phyloP scores from a whole-genome alignment of 2,329 filamentous ascomycete genomes.

The Claviceps spartinae region DNA sequence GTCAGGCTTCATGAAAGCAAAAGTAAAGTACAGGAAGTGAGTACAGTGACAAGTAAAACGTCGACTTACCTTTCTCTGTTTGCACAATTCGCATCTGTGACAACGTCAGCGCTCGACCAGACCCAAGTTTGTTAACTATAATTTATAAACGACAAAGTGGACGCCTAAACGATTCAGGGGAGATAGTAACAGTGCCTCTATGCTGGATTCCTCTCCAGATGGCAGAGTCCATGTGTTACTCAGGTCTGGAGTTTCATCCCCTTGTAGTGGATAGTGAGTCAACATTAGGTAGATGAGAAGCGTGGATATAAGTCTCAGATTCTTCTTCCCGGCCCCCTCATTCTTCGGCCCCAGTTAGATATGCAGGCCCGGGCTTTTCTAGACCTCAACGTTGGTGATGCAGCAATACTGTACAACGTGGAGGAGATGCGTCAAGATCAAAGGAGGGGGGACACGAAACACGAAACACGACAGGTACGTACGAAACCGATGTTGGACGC shows the following conservation, averaged over 20 bases:
- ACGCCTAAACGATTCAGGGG: slow-evolving; percentile 6
- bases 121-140: background rate
- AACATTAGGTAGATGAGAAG: too few species aligned
- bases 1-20: background rate
- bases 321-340: too few species aligned
- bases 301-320: too few species aligned
- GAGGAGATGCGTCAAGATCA: background rate
- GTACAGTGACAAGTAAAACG: background rate
- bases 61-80: slow-evolving; percentile 57
- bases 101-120: slow-evolving; percentile 22
- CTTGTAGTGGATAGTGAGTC: too few species aligned
- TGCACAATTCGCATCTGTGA: slow-evolving; percentile 60
- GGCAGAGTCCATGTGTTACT: too few species aligned
- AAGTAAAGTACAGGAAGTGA: background rate
- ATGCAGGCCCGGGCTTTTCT: too few species aligned
- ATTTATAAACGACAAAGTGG: slow-evolving; percentile 1
- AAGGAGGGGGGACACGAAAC: background rate
- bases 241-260: too few species aligned
- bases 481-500: slow-evolving; percentile 48
- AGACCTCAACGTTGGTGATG: too few species aligned
- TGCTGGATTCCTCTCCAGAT: background rate
- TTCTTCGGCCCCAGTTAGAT: too few species aligned
- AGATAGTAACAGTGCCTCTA: background rate
- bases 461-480: slow-evolving; percentile 11
- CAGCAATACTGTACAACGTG: background rate